Conservation (phyloP, 768 basidiomycete genomes). For the Hypholoma sublateritium region DNA sequence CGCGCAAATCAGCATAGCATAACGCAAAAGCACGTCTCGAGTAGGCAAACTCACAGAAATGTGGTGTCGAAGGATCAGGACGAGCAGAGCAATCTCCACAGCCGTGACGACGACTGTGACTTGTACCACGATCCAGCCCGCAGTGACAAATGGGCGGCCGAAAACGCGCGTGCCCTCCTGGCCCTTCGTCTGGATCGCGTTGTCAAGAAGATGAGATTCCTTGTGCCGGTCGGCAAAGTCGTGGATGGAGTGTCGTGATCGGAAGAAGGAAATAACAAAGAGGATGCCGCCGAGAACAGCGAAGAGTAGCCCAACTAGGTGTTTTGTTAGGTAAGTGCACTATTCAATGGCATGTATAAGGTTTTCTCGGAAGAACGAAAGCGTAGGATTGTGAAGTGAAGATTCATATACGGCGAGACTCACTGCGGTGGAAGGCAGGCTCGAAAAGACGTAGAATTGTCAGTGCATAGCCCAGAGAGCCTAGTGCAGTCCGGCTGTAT, state of each 20-base stretch:
- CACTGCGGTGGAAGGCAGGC: conserved; percentile 68
- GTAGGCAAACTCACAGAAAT: background rate
- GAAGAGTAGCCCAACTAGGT: conserved; percentile 59
- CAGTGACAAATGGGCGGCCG: conserved; percentile 77
- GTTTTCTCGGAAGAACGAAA: background rate
- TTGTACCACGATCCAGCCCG: conserved; percentile 71
- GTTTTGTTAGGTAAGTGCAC: background rate
- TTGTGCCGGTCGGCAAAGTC: conserved; percentile 71
- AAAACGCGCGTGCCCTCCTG: conserved; percentile 63
- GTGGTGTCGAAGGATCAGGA: conserved; percentile 45
- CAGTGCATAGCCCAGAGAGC: conserved; percentile 70
- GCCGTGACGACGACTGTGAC: conserved; percentile 60
- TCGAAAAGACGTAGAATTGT: conserved; percentile 83
- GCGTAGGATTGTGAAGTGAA: background rate
- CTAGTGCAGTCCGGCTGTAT: conserved; percentile 74
- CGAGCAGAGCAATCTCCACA: conserved; percentile 66
- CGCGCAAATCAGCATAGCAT: too few species aligned
- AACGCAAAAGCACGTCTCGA: background rate
- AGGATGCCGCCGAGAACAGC: conserved; percentile 61
- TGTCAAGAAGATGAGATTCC: conserved; percentile 30
- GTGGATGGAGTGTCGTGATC: conserved; percentile 66
- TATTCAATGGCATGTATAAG: background rate
- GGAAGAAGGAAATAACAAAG: conserved; percentile 55
- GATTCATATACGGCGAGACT: conserved; percentile 24
- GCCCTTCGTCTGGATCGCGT: conserved; percentile 54